Evolutionary conservation across 352 stramenopile genomes (phyloP).

Genomic region (Pythium graminicola): DNA sequence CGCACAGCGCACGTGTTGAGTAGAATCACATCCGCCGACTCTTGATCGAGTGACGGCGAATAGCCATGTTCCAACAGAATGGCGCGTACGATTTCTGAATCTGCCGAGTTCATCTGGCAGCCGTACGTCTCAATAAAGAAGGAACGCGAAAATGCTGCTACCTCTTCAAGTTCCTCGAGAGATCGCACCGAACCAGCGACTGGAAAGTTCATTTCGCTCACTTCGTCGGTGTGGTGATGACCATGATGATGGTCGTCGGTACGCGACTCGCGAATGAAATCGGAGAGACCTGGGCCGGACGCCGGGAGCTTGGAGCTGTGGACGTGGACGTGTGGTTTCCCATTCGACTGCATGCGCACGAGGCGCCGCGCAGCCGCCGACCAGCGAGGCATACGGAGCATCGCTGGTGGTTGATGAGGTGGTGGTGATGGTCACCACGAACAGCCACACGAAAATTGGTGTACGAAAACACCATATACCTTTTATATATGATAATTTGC

Average conservation of each 20-base stretch:
- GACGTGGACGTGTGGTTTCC: constrained; percentile 30
- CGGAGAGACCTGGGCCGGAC: constrained; percentile 46
- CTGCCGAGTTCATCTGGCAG: constrained; percentile 99
- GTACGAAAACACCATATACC: constrained; percentile 9
- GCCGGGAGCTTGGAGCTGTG: constrained; percentile 33
- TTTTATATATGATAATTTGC: constrained; percentile 8
- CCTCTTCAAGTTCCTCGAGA: constrained; percentile 48
- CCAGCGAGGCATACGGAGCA: constrained; percentile 18
- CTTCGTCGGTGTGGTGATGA: constrained; percentile 21
- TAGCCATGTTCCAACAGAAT: constrained; percentile 85
- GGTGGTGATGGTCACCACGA: constrained; percentile 12
- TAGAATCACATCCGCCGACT: constrained; percentile 92
- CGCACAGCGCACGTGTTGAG: constrained; percentile 99
- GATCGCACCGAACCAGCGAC: constrained; percentile 32
- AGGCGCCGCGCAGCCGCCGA: constrained; percentile 11
- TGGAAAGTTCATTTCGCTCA: constrained; percentile 78
- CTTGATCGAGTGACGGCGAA: constrained; percentile 45
- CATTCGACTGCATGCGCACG: constrained; percentile 27
- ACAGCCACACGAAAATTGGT: not conserved
- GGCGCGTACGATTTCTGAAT: constrained; percentile 96
- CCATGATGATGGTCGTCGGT: constrained; percentile 24
- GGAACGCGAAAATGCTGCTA: constrained; percentile 22
- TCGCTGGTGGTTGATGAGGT: not conserved
- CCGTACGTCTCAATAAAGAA: constrained; percentile 95
- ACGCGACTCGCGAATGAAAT: constrained; percentile 65